Evolutionary conservation across 441 rosid species (phyloP), one percentile per base, ranked within the genome.

Genomic region (Pelargonium cotyledonis): DNA sequence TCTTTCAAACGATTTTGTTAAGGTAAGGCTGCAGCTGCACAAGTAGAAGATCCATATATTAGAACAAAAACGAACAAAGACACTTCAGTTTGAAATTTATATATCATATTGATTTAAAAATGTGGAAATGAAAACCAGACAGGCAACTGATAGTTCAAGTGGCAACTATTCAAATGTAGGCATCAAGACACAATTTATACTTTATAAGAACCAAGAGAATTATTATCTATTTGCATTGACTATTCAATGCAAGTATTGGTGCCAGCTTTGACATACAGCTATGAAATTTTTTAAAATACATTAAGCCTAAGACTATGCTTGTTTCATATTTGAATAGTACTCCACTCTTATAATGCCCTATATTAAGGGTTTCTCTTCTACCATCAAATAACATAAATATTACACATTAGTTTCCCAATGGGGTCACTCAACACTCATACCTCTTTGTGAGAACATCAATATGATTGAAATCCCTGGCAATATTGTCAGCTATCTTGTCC

Each of bases 391-490:
- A 40, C 44, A 41, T 41, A 41, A 41, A 41, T 41, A 41, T 41
- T 8, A 41, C 11, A 8, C 8, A 41, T 41, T 41, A 41, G 46
- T 41, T 41, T 41, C 11, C 46, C 1, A 41, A 41, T 61, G 68
- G 31, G 72, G 47, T 55, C 65, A 38, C 38, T 67, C 61, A 68
- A 19, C 57, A 65, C 9, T 73, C 71, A 43, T 73, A 90, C 97
- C 99, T 94, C 82, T 91, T 91, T 46, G 96, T 85, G 41, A 94
- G 96, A 74, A 94, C 77, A 75, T 91, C 99, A 72, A 91, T 87
- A 75, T 94, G 97, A 76, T 75, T 80, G 68, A 89, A 88, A 81
- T 94, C 99, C 80, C 78, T 94, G 75, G 89, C 80, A 57, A 85
- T 76, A 73, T 72, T 81, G 67, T 94, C 99, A 75, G 94, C 92